Evolutionary conservation across 2,329 filamentous ascomycete genomes (phyloP), one percentile per base, ranked within the genome.

Genomic region (Colletotrichum eleusines): DNA sequence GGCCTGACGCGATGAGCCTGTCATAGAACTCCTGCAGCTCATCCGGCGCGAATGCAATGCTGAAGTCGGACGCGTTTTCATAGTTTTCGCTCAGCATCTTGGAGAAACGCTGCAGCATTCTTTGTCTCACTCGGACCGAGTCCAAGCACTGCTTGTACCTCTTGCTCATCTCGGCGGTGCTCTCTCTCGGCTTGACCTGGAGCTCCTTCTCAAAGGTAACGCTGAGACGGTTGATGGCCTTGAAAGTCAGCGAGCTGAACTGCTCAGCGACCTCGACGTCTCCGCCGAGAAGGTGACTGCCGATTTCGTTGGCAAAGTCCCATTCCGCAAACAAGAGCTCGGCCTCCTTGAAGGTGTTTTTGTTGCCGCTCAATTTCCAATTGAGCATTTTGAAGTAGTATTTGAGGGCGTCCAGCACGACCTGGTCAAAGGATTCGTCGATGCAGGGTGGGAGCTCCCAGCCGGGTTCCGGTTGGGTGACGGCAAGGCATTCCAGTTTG

Each of bases 321-420:
- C 96, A 99, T 81, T 99, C 96, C 77, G 97, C 94, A 78, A 98
- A 97, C 58, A 99, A 84, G 74, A 99, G 92, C 84, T 99, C 96
- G 8, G 96, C 96, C 80, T 99, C 96, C 79, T 98, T 98, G 87
- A 99, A 99, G 0, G 95, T 98, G 82, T 98, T 99, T 80, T 98
- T 98, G 84, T 98, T 98, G 66, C 94, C 94, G 76, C 93, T 95
- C 63, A 99, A 85, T 81, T 98, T 98, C 94, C 95, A 98, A 78
- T 98, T 98, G 54, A 99, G 86, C 88, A 99, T 95, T 80, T 95
- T 96, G 87, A 99, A 99, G 82, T 99, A 99, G 80, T 97, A 98
- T 79, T 95, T 97, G 75, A 99, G 85, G 0, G 95, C 95, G 77
- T 98, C 95, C 53, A 99, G 83, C 12, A 98, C 94, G 23, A 97